Evolutionary conservation across 2,329 filamentous ascomycete species (phyloP), one percentile per base, ranked within the genome.

Genomic region (Cladosporium cucumerinum): DNA sequence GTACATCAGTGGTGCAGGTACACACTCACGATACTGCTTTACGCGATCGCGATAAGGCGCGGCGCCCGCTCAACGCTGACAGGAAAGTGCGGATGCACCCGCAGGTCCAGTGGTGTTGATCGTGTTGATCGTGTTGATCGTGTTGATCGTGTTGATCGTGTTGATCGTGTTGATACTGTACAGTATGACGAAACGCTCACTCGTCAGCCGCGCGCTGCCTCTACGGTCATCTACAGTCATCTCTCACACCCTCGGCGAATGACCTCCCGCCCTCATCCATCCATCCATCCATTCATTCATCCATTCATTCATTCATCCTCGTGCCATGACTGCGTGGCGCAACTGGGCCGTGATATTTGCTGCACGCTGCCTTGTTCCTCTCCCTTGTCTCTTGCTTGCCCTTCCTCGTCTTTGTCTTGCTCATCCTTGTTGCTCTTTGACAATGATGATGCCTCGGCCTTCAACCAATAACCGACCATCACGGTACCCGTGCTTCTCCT

Each of bases 281-380:
- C n/a, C n/a, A n/a, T n/a, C n/a, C n/a, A n/a, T n/a, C n/a, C n/a
- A n/a, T n/a, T n/a, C n/a, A n/a, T n/a, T n/a, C n/a, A n/a, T n/a
- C n/a, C n/a, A n/a, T n/a, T n/a, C n/a, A n/a, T n/a, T 36, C 34
- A 10, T 36, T 16, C 34, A 36, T 46, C 39, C 39, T 26, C 60
- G 49, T 62, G 60, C 26, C 49, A 46, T 61, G 59, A 61, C 46
- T 52, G 46, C 21, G 48, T 54, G 49, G 32, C 60, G 60, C 34
- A 16, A 55, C 49, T 55, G 60, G 36, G 30, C 49, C 48, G 18
- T 32, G 30, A 10, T 39, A 39, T n/a, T 12, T 32, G 39, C 18
- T 30, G 26, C 26, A 18, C 23, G 58, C 36, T 52, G 32, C 21
- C 28, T 34, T 61, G 58, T 23, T 36, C n/a, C n/a, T 25, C 39